Base-by-base conservation (phyloP, 2,329 filamentous ascomycete genomes). In the Whalleya microplaca region DNA sequence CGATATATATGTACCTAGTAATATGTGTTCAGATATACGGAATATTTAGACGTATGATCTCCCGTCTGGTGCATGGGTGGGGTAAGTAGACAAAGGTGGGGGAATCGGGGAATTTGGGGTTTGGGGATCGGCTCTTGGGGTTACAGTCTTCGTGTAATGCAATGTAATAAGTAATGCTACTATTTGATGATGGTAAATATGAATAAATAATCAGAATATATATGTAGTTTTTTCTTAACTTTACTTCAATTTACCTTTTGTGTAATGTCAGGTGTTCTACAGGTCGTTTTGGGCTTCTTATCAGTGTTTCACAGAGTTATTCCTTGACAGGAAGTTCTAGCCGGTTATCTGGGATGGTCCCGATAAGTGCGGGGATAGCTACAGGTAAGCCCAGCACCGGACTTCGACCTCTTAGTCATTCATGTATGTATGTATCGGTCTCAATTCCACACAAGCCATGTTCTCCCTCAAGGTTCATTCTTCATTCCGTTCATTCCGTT, bases 301-400 rank as follows among this genome's bases (percentile, higher is more conserved):
- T 27, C 23, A 4, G 9, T 9, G 9, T 27, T 27, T 4, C 23
- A 27, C 23, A 27, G n/a, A 27, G 4, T 50, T 27, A 56, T 52
- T 55, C 55, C 61, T n/a, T 56, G 58, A 52, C 59, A 53, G 65
- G 66, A 65, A 67, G 63, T 56, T 64, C 46, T 52, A 68, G 29
- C 59, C 64, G 67, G 65, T 56, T 68, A 64, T 63, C 61, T 40
- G 56, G 45, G 52, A 51, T 44, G 53, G 7, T 19, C 47, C 45
- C n/a, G 14, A 40, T 43, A 55, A 59, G 52, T 59, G 57, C 60
- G 61, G 58, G 58, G 61, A 48, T 48, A 48, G 21, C 44, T 41
- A 27, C 45, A 41, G 51, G 45, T 56, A 47, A 47, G 43, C 32
- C 10, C 8, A 37, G 23, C 14, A 12, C 32, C 32, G 32, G 32